Evolutionary conservation across 2,329 filamentous ascomycete species (phyloP), one percentile per base, ranked within the genome.

Genomic region (Akanthomyces muscarius): DNA sequence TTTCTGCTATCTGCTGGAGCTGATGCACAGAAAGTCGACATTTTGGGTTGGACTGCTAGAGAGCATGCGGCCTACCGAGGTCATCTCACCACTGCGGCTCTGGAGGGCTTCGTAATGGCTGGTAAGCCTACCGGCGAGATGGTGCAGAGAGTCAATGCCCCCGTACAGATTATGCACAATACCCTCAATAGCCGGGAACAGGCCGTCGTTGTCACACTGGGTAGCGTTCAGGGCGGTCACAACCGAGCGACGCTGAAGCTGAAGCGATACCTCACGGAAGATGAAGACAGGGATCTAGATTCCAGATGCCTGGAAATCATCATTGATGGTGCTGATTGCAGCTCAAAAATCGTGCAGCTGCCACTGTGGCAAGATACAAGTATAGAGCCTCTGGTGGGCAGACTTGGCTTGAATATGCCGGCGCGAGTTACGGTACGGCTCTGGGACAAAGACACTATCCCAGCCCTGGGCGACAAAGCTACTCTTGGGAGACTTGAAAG

Each of bases 51-150:
- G 74, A 72, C 69, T 14, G 70, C 75, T 5, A 69, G 70, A 64
- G 74, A 76, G 47, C 68, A 73, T 58, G 73, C 74, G 4, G 70
- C 69, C 3, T 73, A 72, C 58, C 71, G 70, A 57, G 75, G 75
- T 8, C 71, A 75, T 61, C 65, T 74, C 3, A 61, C 61, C 13
- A 63, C 74, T 5, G 71, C 70, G 33, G 66, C 64, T 16, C 61
- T 69, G 6, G 16, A 41, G 11, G 45, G 11, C 13, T 33, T 62
- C 10, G 45, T 41, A n/a, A 5, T 30, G 5, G 42, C n/a, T 11
- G 23, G n/a, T 1, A 42, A 6, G 4, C 10, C 33, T 60, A 66
- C 16, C 5, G 61, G 23, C 18, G 58, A 4, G 14, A 42, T 33
- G 25, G 18, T 5, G 11, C 41, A 23, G 41, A n/a, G 14, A 42